These are phyloP conservation scores for Jatropha curcas DNA, from an alignment of 345 rosid genomes.

Conservation along the genomic window DNA sequence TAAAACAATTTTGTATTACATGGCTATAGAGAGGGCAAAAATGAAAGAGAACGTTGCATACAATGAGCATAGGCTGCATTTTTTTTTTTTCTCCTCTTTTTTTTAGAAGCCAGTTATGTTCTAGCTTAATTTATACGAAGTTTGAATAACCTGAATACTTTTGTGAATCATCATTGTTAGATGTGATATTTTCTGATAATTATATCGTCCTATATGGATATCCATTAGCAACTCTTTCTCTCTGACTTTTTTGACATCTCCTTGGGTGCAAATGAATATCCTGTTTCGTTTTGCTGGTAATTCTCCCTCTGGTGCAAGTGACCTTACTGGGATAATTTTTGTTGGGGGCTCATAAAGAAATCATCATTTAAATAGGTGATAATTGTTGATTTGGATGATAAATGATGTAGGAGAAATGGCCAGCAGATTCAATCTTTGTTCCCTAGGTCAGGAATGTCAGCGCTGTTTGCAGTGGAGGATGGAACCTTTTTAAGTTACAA, in stretches of 20 bases:
- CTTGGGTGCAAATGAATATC: background rate
- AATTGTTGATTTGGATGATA: background rate
- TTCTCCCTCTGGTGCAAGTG: background rate
- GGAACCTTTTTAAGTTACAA: too few relatives aligned
- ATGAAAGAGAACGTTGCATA: background rate
- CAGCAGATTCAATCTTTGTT: too few relatives aligned
- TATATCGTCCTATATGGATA: background rate
- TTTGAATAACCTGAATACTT: background rate
- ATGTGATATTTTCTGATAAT: background rate
- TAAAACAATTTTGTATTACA: conserved; percentile 11
- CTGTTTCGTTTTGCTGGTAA: background rate
- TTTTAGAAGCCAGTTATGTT: background rate
- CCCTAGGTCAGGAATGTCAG: too few relatives aligned
- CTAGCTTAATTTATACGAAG: background rate
- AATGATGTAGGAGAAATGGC: too few relatives aligned
- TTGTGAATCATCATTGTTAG: background rate
- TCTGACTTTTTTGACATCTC: background rate
- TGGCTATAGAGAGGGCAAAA: conserved; percentile 5
- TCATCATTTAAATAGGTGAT: background rate
- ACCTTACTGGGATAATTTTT: too few relatives aligned
- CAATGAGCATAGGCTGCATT: background rate
- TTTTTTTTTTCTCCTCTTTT: too few relatives aligned
- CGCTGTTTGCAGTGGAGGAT: too few relatives aligned
- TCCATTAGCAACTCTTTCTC: background rate
- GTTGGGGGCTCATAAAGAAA: too few relatives aligned